Evolutionary conservation across 768 basidiomycete species (phyloP).

Genomic region (Pholiota conissans): DNA sequence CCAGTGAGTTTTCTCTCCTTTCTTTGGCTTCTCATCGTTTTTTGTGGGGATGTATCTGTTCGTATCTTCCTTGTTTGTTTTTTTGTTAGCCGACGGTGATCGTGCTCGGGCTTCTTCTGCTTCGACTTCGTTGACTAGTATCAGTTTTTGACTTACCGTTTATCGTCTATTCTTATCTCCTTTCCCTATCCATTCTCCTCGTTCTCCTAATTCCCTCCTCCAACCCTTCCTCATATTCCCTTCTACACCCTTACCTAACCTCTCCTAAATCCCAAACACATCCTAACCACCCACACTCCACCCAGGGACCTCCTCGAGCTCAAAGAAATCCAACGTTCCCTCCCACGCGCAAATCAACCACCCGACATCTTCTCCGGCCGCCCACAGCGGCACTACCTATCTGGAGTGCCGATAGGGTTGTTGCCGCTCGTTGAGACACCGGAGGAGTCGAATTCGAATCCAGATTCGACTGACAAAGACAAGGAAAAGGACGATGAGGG

Average conservation of each 20-base stretch:
- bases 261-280: too few relatives aligned
- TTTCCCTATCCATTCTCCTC: background rate
- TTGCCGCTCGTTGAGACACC: slow-evolving; percentile 43
- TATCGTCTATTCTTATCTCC: slow-evolving; percentile 6
- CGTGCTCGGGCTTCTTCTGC: too few relatives aligned
- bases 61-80: slow-evolving; percentile 24
- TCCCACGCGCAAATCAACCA: slow-evolving; percentile 58
- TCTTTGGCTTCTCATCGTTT: background rate
- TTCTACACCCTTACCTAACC: too few relatives aligned
- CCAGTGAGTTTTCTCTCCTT: slow-evolving; percentile 48
- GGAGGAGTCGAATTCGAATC: too few relatives aligned
- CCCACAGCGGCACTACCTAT: slow-evolving; percentile 40
- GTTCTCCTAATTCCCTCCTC: background rate
- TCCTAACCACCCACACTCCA: slow-evolving; percentile 21
- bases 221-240: too few relatives aligned
- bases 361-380: slow-evolving; percentile 41
- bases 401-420: slow-evolving; percentile 62
- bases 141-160: background rate
- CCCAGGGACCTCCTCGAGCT: slow-evolving; percentile 65
- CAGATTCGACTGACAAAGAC: slow-evolving; percentile 3
- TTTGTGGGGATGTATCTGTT: background rate
- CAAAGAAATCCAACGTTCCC: slow-evolving; percentile 65
- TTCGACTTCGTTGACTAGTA: too few relatives aligned
- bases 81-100: background rate
- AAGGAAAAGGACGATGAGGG: background rate